These are phyloP conservation scores for Lumnitzera littorea DNA, from an alignment of 345 rosid species.

Conservation along the genomic window DNA sequence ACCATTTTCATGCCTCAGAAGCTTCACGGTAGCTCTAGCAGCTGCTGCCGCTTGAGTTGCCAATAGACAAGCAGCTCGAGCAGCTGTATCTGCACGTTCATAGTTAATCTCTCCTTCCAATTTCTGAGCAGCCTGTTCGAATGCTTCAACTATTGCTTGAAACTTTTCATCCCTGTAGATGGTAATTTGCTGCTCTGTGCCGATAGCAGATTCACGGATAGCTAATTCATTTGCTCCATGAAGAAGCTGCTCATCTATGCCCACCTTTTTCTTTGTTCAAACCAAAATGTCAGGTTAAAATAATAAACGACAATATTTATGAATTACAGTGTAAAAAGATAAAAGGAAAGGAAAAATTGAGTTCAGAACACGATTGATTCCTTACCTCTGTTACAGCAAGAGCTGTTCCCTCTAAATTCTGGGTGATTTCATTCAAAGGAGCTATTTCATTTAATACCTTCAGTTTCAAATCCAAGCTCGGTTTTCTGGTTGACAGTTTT, in stretches of 20 bases:
- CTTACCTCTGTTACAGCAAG: slow-evolving; percentile 13
- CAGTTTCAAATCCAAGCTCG: slow-evolving; percentile 30
- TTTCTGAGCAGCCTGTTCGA: slow-evolving; percentile 1
- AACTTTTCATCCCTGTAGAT: background rate
- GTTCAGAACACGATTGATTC: background rate
- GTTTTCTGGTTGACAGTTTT: slow-evolving; percentile 25
- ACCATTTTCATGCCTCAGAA: slow-evolving; percentile 16
- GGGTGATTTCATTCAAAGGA: slow-evolving; percentile 16
- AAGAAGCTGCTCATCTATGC: background rate
- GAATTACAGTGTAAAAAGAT: background rate
- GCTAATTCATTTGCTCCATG: too few species aligned
- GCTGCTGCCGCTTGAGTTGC: slow-evolving; percentile 42
- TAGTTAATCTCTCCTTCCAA: slow-evolving; percentile 9
- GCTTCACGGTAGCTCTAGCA: slow-evolving; percentile 37
- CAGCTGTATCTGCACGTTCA: slow-evolving; percentile 28
- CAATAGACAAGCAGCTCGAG: slow-evolving; percentile 32
- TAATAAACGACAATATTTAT: background rate
- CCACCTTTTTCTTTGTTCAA: slow-evolving; percentile 14
- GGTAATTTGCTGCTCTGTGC: too few species aligned
- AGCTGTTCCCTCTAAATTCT: slow-evolving; percentile 21
- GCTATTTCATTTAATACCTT: slow-evolving; percentile 25
- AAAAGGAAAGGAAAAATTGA: background rate
- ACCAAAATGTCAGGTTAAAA: too few species aligned
- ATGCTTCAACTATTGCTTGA: slow-evolving; percentile 14
- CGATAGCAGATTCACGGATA: too few species aligned